These are phyloP conservation scores for Zygotorulaspora mrakii DNA, from an alignment of 1,139 yeast genomes.

Conservation along the genomic window DNA sequence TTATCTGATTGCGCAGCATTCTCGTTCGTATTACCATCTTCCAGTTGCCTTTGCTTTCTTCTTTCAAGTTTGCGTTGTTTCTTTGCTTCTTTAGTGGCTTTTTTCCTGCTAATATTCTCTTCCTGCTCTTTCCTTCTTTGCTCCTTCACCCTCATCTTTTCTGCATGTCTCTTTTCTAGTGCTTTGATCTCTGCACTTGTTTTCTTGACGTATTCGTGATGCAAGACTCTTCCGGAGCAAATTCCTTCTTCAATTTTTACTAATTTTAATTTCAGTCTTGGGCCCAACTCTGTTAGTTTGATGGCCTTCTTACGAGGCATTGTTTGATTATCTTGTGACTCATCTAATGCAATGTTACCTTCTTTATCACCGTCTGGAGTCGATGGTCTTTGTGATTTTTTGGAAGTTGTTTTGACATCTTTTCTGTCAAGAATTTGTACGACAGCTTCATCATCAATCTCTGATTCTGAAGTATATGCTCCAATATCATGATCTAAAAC, in stretches of 20 bases:
- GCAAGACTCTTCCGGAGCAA: conserved; percentile 79
- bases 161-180: conserved; percentile 65
- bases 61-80: conserved; percentile 67
- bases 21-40: conserved; percentile 25
- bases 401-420: conserved; percentile 28
- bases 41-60: conserved; percentile 41
- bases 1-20: conserved; percentile 25
- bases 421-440: conserved; percentile 61
- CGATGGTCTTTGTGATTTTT: conserved; percentile 21
- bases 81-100: conserved; percentile 67
- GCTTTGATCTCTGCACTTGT: conserved; percentile 54
- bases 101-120: conserved; percentile 73
- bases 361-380: conserved; percentile 15
- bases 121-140: conserved; percentile 75
- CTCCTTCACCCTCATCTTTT: conserved; percentile 58
- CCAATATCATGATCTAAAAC: conserved; percentile 76
- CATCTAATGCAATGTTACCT: conserved; percentile 12
- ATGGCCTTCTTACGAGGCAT: conserved; percentile 72
- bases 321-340: conserved; percentile 19
- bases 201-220: conserved; percentile 69
- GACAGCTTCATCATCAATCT: conserved; percentile 85
- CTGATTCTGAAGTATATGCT: conserved; percentile 83
- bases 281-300: conserved; percentile 90
- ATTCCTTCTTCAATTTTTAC: conserved; percentile 91
- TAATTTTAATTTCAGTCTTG: conserved; percentile 72